Percentiles rank a stretch among this genome's conserved stretches.
Conservation (phyloP, 1,284 basidiomycete genomes). For the Moesziomyces aphidis region DNA sequence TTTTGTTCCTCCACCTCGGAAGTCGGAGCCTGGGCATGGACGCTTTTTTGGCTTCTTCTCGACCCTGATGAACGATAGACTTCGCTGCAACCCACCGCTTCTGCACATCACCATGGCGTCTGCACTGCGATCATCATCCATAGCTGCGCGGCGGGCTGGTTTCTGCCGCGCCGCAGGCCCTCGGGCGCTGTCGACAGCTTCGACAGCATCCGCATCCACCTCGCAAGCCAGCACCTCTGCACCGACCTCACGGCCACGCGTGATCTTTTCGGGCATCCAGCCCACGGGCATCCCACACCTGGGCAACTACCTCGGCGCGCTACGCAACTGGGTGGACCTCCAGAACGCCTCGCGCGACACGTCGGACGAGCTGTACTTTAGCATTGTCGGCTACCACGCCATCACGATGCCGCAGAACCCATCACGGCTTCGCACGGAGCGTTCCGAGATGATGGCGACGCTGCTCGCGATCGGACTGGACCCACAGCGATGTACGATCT, state of each 20-base stretch:
- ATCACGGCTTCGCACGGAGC: constrained; percentile 37
- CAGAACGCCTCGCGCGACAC: constrained; percentile 74
- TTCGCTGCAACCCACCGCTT: too few relatives aligned
- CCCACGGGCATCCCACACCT: constrained; percentile 88
- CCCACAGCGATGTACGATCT: constrained; percentile 80
- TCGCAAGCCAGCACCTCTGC: neutral
- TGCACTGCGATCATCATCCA: too few relatives aligned
- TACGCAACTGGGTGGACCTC: constrained; percentile 86
- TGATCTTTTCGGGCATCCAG: constrained; percentile 84
- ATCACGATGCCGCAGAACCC: constrained; percentile 69
- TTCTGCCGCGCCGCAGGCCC: too few relatives aligned
- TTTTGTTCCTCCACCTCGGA: neutral
- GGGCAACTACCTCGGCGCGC: constrained; percentile 91
- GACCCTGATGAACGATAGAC: too few relatives aligned
- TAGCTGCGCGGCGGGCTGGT: too few relatives aligned
- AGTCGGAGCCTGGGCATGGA: neutral
- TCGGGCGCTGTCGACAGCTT: too few relatives aligned
- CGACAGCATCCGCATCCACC: neutral
- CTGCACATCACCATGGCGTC: too few relatives aligned
- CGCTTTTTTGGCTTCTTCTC: neutral
- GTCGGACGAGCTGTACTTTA: constrained; percentile 75
- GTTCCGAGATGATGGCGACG: constrained; percentile 83
- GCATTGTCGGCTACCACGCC: constrained; percentile 78
- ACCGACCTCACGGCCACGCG: constrained; percentile 8
- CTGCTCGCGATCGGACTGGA: constrained; percentile 88